Evolutionary conservation across 176 grass and related monocot species (phyloP).

Genomic region (Poa pratensis): DNA sequence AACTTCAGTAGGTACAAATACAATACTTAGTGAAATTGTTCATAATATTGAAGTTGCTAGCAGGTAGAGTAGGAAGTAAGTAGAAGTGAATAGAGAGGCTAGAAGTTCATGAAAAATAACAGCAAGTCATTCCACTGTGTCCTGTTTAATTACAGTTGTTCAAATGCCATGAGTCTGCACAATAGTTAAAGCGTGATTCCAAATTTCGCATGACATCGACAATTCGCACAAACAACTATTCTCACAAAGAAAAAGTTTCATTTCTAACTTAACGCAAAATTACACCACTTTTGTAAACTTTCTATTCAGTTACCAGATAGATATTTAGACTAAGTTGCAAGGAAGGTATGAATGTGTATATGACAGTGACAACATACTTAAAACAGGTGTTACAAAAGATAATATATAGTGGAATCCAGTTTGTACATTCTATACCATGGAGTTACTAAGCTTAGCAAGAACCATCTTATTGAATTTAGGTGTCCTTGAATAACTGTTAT

Average conservation of each 20-base stretch:
- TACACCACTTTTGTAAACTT: neutral
- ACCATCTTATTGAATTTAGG: neutral
- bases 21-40: neutral
- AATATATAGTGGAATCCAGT: too few species aligned
- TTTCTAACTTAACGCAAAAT: neutral
- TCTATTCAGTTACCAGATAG: neutral
- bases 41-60: neutral
- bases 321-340: neutral
- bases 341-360: neutral
- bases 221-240: neutral
- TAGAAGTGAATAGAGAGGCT: neutral
- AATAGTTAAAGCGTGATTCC: neutral
- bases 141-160: neutral
- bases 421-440: neutral
- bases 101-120: neutral
- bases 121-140: neutral
- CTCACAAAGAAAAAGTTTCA: neutral
- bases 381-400: too few species aligned
- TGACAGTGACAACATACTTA: too few species aligned
- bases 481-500: conserved; percentile 1
- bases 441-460: neutral
- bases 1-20: neutral
- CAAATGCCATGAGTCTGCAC: neutral
- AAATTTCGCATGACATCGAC: neutral
- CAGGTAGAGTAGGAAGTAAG: neutral